Evolutionary conservation across 495 filamentous ascomycete genomes (phyloP), one percentile per base, ranked within the genome.

Genomic region (Clavariopsis aquatica): DNA sequence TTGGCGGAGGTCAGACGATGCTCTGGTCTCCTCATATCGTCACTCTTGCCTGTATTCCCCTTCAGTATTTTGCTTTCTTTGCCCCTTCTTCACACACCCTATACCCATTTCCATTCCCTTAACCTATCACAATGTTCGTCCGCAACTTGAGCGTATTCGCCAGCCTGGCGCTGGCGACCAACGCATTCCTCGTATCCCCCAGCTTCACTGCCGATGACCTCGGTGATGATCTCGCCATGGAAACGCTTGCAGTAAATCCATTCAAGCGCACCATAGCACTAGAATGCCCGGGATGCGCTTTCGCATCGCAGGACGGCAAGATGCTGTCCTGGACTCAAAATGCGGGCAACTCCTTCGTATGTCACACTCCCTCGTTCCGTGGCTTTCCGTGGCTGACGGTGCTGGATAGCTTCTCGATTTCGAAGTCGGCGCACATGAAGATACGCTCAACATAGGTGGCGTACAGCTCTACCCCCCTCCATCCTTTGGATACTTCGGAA

Each of bases 401-500:
- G 20, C 15, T 9, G 20, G 19, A 49, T 34, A 72, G 69, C 58
- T 72, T 12, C 61, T 72, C 26, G 64, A 72, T 46, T 69, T 71
- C 61, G 57, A 69, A 57, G 57, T 69, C 36, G 66, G 65, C 27
- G 31, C 36, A 5, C 23, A 65, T 15, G 57, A 62, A 43, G 55
- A 56, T 23, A 67, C 69, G 1, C 59, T 73, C 28, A 36, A 67
- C 19, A 65, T 72, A 63, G 57, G 64, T 43, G 66, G 66, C 24
- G 63, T 52, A 46, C 69, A 64, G 22, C 59, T 71, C 22, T 72
- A 71, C 31, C 69, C 71, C 0, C 69, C 71, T 1, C 71, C 65
- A 15, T 23, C 53, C 20, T 70, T 66, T 36, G 60, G 60, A 22
- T 34, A 54, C 49, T 64, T 66, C 49, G 49, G 53, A 34, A 60